Percentiles rank a stretch among this genome's conserved stretches.
Evolutionary conservation across 2,329 filamentous ascomycete genomes (phyloP).

Genomic region (Pezizomycotina sp.): DNA sequence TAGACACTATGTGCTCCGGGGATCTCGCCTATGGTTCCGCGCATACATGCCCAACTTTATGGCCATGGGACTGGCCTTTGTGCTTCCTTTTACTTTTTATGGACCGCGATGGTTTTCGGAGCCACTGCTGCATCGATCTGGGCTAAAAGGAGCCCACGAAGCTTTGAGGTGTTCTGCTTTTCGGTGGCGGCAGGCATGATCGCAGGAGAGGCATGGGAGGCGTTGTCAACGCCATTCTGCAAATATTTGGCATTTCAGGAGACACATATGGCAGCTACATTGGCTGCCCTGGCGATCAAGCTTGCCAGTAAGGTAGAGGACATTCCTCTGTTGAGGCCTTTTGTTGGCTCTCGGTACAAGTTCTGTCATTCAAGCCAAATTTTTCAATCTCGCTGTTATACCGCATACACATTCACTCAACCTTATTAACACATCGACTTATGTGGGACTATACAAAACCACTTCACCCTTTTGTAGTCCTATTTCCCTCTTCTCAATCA

Average conservation of each 20-base stretch:
- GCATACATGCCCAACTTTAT: slow-evolving; percentile 17
- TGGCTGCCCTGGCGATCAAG: slow-evolving; percentile 9
- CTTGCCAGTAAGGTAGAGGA: too few relatives aligned
- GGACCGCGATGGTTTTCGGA: slow-evolving; percentile 21
- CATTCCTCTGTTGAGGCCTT: too few relatives aligned
- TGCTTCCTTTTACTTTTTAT: slow-evolving; percentile 20
- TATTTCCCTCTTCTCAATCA: too few relatives aligned
- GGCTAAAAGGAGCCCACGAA: slow-evolving; percentile 12
- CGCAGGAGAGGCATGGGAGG: slow-evolving; percentile 21
- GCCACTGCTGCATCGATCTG: slow-evolving; percentile 17
- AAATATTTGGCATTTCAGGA: slow-evolving; percentile 17
- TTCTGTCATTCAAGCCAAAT: too few relatives aligned
- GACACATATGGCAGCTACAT: slow-evolving; percentile 11
- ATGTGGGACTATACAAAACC: too few relatives aligned
- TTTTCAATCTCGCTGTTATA: too few relatives aligned
- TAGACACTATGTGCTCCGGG: slow-evolving; percentile 41
- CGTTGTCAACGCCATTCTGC: slow-evolving; percentile 20
- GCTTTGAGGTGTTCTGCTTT: slow-evolving; percentile 19
- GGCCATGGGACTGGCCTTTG: slow-evolving; percentile 19
- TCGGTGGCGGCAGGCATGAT: slow-evolving; percentile 20
- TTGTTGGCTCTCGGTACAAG: too few relatives aligned
- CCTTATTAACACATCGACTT: too few relatives aligned
- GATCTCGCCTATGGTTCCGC: slow-evolving; percentile 29
- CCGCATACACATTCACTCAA: too few relatives aligned
- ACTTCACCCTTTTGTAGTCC: too few relatives aligned